Percentiles rank a stretch among this genome's conserved stretches.
Evolutionary conservation across 2,329 filamentous ascomycete species (phyloP).

Genomic region (Penicillium brasilianum): DNA sequence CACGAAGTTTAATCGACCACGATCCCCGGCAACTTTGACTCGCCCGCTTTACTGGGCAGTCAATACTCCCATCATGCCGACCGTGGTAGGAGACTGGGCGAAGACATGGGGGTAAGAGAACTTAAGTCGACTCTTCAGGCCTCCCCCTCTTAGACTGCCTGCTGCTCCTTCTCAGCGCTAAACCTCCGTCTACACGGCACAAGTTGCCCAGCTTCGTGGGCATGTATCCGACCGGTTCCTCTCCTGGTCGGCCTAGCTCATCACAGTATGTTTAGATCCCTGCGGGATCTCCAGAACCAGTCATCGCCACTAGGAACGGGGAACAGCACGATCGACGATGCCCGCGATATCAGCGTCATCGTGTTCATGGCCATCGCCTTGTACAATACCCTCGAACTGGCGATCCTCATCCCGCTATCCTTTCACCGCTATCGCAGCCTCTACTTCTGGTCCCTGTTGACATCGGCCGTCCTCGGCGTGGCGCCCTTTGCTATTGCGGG

Average conservation of each 20-base stretch:
- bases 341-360: constrained; percentile 2
- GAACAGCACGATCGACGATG: background rate
- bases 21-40: background rate
- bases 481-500: background rate
- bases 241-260: background rate
- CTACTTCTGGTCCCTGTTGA: constrained; percentile 13
- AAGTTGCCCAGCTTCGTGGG: background rate
- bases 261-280: background rate
- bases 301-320: background rate
- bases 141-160: background rate
- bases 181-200: background rate
- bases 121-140: too few species aligned
- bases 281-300: background rate
- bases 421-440: constrained; percentile 13
- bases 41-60: background rate
- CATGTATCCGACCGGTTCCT: background rate
- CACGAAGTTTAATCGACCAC: background rate
- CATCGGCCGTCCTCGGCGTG: constrained; percentile 5
- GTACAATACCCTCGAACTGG: constrained; percentile 12
- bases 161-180: background rate
- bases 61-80: background rate
- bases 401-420: constrained; percentile 8
- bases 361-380: constrained; percentile 15
- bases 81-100: background rate
- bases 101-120: background rate